Conservation (phyloP, 2,329 filamentous ascomycete species). For the Colletotrichum tofieldiae region DNA sequence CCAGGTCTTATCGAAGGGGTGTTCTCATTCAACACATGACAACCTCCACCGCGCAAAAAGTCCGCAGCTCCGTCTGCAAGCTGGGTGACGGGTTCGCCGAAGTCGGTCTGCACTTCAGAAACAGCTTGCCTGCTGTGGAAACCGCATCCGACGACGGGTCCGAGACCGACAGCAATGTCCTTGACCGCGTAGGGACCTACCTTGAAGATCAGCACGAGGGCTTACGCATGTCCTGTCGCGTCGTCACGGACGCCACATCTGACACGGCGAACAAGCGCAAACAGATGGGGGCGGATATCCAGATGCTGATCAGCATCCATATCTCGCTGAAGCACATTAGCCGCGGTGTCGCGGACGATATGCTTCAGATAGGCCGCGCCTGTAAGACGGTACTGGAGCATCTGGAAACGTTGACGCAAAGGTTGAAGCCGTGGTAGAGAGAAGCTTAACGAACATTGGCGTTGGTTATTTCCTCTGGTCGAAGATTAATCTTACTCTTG, state of each 20-base stretch:
- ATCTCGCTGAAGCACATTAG: not conserved
- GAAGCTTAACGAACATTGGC: too few relatives aligned
- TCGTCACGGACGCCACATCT: not conserved
- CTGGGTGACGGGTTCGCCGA: not conserved
- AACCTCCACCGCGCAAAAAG: not conserved
- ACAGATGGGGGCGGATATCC: not conserved
- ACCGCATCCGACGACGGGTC: not conserved
- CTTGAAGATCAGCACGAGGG: not conserved
- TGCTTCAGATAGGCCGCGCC: not conserved
- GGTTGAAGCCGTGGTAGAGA: not conserved
- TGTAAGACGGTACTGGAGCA: not conserved
- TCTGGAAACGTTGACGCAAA: not conserved
- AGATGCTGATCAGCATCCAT: not conserved
- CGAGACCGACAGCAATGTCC: not conserved
- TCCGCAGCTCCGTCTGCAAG: not conserved
- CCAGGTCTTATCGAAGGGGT: not conserved
- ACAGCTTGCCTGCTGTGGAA: not conserved
- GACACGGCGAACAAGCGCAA: not conserved
- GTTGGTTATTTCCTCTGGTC: too few relatives aligned
- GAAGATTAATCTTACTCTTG: too few relatives aligned
- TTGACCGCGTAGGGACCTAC: not conserved
- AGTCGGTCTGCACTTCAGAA: not conserved
- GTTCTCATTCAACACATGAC: not conserved
- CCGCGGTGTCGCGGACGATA: not conserved
- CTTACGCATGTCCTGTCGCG: not conserved